These are phyloP conservation scores for Globisporangium apiculatum DNA, from an alignment of 352 stramenopile genomes.

Conservation along the genomic window DNA sequence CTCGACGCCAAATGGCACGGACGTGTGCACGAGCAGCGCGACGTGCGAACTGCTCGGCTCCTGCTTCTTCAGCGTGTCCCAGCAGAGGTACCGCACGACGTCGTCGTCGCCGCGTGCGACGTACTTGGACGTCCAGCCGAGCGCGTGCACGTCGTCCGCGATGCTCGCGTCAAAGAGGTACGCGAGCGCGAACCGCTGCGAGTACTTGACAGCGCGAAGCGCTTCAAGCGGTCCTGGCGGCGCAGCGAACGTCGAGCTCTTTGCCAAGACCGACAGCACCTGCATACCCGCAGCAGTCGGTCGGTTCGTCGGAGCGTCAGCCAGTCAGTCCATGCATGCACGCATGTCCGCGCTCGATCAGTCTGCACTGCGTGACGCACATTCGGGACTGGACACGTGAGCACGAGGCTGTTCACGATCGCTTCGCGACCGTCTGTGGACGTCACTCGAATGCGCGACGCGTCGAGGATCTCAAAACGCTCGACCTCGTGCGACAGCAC, in stretches of 20 bases:
- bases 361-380: slow-evolving; percentile 11
- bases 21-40: slow-evolving; percentile 58
- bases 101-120: slow-evolving; percentile 42
- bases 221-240: slow-evolving; percentile 20
- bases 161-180: slow-evolving; percentile 52
- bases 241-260: slow-evolving; percentile 32
- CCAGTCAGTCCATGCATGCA: background rate
- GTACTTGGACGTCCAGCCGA: slow-evolving; percentile 67
- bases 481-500: slow-evolving; percentile 36
- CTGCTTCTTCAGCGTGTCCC: slow-evolving; percentile 66
- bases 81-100: slow-evolving; percentile 69
- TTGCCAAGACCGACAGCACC: slow-evolving; percentile 46
- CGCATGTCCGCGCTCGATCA: no score
- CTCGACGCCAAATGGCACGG: slow-evolving; percentile 43
- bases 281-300: background rate
- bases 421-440: slow-evolving; percentile 31
- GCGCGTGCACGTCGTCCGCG: slow-evolving; percentile 21
- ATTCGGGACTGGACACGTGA: slow-evolving; percentile 60
- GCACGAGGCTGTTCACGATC: slow-evolving; percentile 58
- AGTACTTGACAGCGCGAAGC: slow-evolving; percentile 49
- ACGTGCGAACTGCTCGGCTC: slow-evolving; percentile 6
- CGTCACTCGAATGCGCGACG: slow-evolving; percentile 35
- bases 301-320: background rate
- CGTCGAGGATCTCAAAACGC: slow-evolving; percentile 48
- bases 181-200: slow-evolving; percentile 57